Evolutionary conservation across 768 basidiomycete species (phyloP).

Genomic region (Serendipita sp.): DNA sequence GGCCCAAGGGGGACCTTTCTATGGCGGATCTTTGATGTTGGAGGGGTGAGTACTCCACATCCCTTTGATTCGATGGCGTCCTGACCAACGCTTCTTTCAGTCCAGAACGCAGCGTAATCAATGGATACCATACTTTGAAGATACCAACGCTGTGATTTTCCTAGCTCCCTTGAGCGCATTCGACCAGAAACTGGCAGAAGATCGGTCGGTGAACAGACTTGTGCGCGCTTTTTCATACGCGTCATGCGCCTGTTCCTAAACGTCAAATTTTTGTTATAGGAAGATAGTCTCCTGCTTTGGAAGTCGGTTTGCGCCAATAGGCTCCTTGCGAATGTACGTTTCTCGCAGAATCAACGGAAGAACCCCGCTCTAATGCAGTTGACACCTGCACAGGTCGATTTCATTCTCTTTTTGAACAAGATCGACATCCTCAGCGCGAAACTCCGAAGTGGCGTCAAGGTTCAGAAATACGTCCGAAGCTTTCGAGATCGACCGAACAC

Average conservation of each 20-base stretch:
- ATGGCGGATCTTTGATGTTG: constrained; percentile 41
- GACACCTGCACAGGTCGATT: constrained; percentile 33
- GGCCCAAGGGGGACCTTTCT: constrained; percentile 16
- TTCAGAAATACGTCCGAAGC: constrained; percentile 55
- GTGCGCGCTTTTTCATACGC: constrained; percentile 23
- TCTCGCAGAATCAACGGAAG: background rate
- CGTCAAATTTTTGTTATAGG: constrained; percentile 25
- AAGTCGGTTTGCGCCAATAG: constrained; percentile 55
- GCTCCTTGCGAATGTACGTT: constrained; percentile 39
- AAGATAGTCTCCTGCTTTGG: constrained; percentile 67
- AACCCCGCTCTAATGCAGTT: background rate
- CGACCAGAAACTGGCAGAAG: constrained; percentile 59
- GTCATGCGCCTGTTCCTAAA: background rate
- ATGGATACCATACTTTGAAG: constrained; percentile 78
- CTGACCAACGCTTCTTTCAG: background rate
- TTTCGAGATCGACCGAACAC: constrained; percentile 57
- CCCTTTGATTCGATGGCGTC: background rate
- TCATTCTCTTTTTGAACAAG: constrained; percentile 73
- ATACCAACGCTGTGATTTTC: constrained; percentile 60
- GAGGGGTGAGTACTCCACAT: constrained; percentile 27
- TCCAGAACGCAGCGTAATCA: constrained; percentile 36
- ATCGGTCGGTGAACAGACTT: constrained; percentile 51
- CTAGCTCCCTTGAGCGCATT: constrained; percentile 63
- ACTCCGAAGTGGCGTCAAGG: constrained; percentile 43
- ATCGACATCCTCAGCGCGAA: constrained; percentile 59